Conservation (phyloP, 2,329 filamentous ascomycete genomes). For the Exserohilum turcica region DNA sequence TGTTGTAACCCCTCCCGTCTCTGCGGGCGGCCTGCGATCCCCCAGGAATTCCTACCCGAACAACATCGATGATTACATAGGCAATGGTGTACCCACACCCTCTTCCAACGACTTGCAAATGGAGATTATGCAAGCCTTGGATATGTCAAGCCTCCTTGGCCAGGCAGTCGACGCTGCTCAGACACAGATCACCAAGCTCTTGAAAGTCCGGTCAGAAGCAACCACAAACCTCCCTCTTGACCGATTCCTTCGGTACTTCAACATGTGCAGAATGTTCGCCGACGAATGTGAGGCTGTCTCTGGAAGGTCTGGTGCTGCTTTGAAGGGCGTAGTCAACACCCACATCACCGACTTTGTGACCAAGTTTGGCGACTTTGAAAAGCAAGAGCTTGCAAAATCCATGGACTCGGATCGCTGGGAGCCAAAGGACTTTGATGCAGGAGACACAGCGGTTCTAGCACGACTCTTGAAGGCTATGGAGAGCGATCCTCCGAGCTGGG, state of each 20-base stretch:
- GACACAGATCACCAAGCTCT: slow-evolving; percentile 71
- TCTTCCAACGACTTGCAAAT: slow-evolving; percentile 60
- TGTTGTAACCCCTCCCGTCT: slow-evolving; percentile 56
- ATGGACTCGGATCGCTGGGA: slow-evolving; percentile 85
- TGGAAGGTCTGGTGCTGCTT: slow-evolving; percentile 72
- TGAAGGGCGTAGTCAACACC: slow-evolving; percentile 79
- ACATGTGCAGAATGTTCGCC: slow-evolving; percentile 79
- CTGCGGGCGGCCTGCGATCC: slow-evolving; percentile 50
- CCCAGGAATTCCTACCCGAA: slow-evolving; percentile 54
- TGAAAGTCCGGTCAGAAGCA: slow-evolving; percentile 78
- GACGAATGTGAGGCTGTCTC: slow-evolving; percentile 87
- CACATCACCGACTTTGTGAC: slow-evolving; percentile 83
- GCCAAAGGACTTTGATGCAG: slow-evolving; percentile 73
- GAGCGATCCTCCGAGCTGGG: slow-evolving; percentile 71
- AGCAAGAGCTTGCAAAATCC: slow-evolving; percentile 72
- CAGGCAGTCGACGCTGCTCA: slow-evolving; percentile 82
- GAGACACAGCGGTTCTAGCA: slow-evolving; percentile 64
- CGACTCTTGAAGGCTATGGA: slow-evolving; percentile 73
- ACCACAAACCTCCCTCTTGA: slow-evolving; percentile 69
- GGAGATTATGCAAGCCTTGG: slow-evolving; percentile 75
- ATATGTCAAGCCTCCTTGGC: slow-evolving; percentile 76
- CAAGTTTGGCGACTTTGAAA: slow-evolving; percentile 71
- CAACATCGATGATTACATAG: slow-evolving; percentile 51
- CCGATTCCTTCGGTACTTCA: slow-evolving; percentile 80
- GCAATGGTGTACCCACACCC: slow-evolving; percentile 17